Conservation (phyloP, 2,329 filamentous ascomycete species). For the Arachnomyces sp. region DNA sequence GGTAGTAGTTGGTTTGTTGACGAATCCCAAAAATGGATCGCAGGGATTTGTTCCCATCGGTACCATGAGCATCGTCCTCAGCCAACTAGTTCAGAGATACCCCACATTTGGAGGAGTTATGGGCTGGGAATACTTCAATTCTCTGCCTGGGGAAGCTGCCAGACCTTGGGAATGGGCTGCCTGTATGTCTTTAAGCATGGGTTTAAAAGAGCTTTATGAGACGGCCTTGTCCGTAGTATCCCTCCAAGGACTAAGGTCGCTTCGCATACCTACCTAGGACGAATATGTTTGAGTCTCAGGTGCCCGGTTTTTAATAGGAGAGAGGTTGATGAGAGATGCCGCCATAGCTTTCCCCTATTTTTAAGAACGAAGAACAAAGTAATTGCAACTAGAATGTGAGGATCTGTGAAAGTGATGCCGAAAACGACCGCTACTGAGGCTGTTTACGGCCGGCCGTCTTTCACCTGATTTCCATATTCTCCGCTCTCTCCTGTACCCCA, state of each 20-base stretch:
- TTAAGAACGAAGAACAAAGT: too few species aligned
- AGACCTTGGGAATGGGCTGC: slow-evolving; percentile 72
- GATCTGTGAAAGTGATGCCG: too few species aligned
- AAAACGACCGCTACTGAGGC: too few species aligned
- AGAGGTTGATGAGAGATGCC: too few species aligned
- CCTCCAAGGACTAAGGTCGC: neutral
- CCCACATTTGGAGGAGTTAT: slow-evolving; percentile 75
- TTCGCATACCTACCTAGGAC: too few species aligned
- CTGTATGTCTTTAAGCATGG: slow-evolving; percentile 50
- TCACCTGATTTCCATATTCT: too few species aligned
- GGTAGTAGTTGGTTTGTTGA: slow-evolving; percentile 73
- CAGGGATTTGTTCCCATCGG: slow-evolving; percentile 55
- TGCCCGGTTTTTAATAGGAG: too few species aligned
- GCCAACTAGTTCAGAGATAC: slow-evolving; percentile 51
- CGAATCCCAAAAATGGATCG: slow-evolving; percentile 63
- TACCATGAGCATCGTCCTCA: slow-evolving; percentile 49
- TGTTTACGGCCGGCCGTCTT: too few species aligned
- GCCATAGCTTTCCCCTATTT: too few species aligned
- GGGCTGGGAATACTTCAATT: slow-evolving; percentile 95
- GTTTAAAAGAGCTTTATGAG: slow-evolving; percentile 31
- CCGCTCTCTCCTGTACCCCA: too few species aligned
- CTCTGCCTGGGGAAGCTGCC: slow-evolving; percentile 53
- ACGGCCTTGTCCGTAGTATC: slow-evolving; percentile 23
- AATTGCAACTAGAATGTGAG: too few species aligned
- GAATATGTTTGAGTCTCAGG: neutral